Percentiles rank a stretch among this genome's conserved stretches.
Conservation (phyloP, 805 yeast species). For the Ogataea philodendri region DNA sequence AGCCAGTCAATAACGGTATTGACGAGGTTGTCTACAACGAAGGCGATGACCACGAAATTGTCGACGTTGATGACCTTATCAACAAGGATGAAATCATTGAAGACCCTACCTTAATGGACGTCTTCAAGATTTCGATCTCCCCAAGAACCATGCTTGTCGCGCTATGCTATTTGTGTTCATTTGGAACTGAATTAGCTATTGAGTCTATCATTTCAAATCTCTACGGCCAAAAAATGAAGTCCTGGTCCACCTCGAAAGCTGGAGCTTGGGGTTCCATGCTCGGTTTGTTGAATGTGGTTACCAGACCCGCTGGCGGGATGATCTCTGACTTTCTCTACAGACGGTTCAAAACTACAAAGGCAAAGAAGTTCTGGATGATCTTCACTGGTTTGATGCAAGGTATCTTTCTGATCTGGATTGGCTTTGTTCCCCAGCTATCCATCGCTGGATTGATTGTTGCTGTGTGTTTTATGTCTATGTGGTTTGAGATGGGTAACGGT, state of each 20-base stretch:
- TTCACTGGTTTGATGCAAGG: conserved; percentile 34
- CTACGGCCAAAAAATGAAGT: conserved; percentile 17
- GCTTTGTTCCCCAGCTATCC: conserved; percentile 28
- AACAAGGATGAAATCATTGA: conserved; percentile 28
- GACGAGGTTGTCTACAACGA: conserved; percentile 7
- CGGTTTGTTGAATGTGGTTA: conserved; percentile 32
- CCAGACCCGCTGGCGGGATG: conserved; percentile 33
- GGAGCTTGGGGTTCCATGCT: conserved; percentile 36
- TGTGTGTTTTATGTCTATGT: conserved; percentile 31
- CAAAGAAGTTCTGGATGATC: conserved; percentile 35
- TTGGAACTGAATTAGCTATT: conserved; percentile 34
- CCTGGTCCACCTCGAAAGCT: conserved; percentile 26
- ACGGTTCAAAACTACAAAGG: conserved; percentile 30
- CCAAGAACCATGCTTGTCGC: conserved; percentile 32
- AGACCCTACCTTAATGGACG: conserved; percentile 23
- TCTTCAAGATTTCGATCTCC: conserved; percentile 21
- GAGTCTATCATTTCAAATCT: conserved; percentile 29
- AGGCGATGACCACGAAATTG: conserved; percentile 1
- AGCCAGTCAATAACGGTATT: conserved; percentile 5
- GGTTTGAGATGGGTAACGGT: conserved; percentile 41
- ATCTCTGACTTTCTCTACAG: conserved; percentile 32
- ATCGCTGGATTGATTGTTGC: conserved; percentile 33
- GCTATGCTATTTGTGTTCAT: conserved; percentile 28
- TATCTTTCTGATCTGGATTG: conserved; percentile 37
- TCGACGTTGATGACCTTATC: conserved; percentile 19